Evolutionary conservation across 2,329 filamentous ascomycete genomes (phyloP), one percentile per base, ranked within the genome.

Genomic region (Xylaria sp.): DNA sequence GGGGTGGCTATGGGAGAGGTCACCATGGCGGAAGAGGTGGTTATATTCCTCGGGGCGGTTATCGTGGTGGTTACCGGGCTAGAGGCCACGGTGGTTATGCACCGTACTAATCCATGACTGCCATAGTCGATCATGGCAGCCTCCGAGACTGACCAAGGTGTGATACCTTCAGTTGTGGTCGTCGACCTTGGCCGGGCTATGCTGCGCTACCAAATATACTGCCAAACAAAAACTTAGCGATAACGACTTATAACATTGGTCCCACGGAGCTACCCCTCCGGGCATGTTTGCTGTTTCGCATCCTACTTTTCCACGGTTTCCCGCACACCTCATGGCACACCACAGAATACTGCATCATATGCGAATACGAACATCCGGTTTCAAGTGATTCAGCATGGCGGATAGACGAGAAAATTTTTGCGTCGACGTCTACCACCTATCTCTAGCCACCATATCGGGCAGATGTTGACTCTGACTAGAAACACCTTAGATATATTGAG

Each of bases 41-140:
- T n/a, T 84, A 78, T 64, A 38, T 54, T 27, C 73, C 73, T 9
- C 78, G 81, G 37, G 86, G 86, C 61, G 87, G 86, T 53, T 90
- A 90, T 72, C 80, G 84, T 63, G 84, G 84, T 58, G 81, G 81
- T 15, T 81, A 80, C 73, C 82, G 88, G 60, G 88, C 86, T 54
- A 85, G 89, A 69, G 77, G 82, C 54, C 78, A 80, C 61, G 78
- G 79, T 19, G 87, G 87, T 64, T 90, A 81, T 74, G 77, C 83
- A 58, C 88, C 88, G 61, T 90, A 90, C 76, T 90, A 83, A 65
- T 56, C 3, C 9, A 15, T 23, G 17, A 29, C 4, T 10, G 51
- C 37, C 35, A 13, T 52, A 9, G 37, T 40, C 40, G 46, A 27
- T 10, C 33, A 49, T 27, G 17, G 29, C 33, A 31, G 52, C 31